phyloP scores from a whole-genome alignment of 495 filamentous ascomycete species.

The Aspergillus sclerotioniger region DNA sequence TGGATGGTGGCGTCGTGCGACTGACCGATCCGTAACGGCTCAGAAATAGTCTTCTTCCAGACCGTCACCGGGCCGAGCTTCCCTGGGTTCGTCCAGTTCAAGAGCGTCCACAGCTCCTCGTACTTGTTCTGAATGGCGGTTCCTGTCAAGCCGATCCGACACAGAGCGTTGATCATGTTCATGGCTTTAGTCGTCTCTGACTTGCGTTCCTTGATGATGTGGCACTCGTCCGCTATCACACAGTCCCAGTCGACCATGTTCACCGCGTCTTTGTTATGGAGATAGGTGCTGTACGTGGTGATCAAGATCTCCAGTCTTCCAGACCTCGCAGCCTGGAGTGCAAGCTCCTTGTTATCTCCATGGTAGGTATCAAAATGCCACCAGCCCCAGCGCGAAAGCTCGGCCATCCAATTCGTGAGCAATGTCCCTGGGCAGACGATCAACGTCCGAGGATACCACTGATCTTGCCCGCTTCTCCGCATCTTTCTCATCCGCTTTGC shows the following conservation, averaged over 20 bases:
- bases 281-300: constrained; percentile 90
- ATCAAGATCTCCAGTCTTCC: constrained; percentile 86
- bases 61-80: constrained; percentile 71
- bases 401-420: constrained; percentile 86
- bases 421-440: constrained; percentile 87
- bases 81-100: constrained; percentile 97
- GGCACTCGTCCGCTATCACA: constrained; percentile 96
- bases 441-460: constrained; percentile 84
- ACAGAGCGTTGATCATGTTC: constrained; percentile 89
- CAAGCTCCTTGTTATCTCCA: constrained; percentile 67
- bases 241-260: constrained; percentile 93
- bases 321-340: constrained; percentile 68
- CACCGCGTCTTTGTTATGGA: constrained; percentile 66
- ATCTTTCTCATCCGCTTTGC: constrained; percentile 90
- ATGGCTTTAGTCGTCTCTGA: constrained; percentile 82
- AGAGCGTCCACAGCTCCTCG: constrained; percentile 91
- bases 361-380: constrained; percentile 88
- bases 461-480: constrained; percentile 49
- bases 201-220: constrained; percentile 77
- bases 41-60: constrained; percentile 76
- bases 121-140: constrained; percentile 99
- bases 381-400: constrained; percentile 90
- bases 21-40: constrained; percentile 82
- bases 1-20: constrained; percentile 86
- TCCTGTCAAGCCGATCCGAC: constrained; percentile 89